These are phyloP conservation scores for Immersiporthe knoxdaviesiana DNA, from an alignment of 2,329 filamentous ascomycete genomes.

Conservation along the genomic window DNA sequence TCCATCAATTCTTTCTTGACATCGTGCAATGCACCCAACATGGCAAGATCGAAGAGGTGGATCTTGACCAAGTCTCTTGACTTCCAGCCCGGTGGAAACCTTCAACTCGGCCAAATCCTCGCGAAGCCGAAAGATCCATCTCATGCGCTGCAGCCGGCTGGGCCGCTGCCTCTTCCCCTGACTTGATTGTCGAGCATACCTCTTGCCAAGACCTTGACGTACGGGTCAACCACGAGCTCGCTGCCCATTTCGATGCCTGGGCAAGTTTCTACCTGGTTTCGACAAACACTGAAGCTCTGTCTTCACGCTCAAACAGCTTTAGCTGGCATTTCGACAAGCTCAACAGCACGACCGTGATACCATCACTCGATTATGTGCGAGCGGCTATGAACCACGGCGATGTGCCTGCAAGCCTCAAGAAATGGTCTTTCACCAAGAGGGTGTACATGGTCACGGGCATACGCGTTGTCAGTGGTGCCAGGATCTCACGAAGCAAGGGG, in stretches of 20 bases:
- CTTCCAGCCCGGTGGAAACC: background rate
- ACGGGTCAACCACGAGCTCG: background rate
- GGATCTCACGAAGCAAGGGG: background rate
- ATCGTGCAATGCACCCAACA: background rate
- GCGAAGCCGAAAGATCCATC: background rate
- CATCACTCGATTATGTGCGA: background rate
- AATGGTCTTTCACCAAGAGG: background rate
- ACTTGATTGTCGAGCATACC: background rate
- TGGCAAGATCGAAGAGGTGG: background rate
- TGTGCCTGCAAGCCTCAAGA: background rate
- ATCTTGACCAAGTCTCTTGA: background rate
- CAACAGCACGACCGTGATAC: background rate
- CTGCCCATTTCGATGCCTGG: background rate
- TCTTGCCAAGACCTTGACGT: background rate
- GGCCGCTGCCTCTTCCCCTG: background rate
- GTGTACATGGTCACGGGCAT: conserved; percentile 2
- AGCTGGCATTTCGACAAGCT: conserved; percentile 4
- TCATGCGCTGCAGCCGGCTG: background rate
- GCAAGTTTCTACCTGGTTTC: background rate
- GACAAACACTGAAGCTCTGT: background rate
- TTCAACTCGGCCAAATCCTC: background rate
- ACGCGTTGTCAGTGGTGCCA: background rate
- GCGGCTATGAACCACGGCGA: background rate
- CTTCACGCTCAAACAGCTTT: background rate
- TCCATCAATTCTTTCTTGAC: background rate